Evolutionary conservation across 192 early-diverging fungal species (phyloP).

Genomic region (Umbelopsis isabellina): DNA sequence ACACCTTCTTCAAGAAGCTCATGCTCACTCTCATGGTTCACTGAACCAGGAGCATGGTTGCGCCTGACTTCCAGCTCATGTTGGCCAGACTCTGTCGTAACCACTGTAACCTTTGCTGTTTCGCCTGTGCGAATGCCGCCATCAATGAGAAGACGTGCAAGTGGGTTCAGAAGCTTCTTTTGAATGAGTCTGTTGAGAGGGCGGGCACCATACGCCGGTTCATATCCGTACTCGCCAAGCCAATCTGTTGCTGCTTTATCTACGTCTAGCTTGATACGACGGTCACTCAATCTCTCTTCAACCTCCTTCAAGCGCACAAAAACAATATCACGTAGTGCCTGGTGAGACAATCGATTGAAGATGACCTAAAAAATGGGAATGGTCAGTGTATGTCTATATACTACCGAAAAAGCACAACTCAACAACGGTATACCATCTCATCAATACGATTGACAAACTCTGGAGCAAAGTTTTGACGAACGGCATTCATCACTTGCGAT

Average conservation of each 20-base stretch:
- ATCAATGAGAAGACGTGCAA: conserved; percentile 67
- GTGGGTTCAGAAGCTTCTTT: conserved; percentile 58
- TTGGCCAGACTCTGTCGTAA: conserved; percentile 20
- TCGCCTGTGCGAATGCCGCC: conserved; percentile 63
- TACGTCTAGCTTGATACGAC: conserved; percentile 58
- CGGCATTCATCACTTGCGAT: conserved; percentile 79
- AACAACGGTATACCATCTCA: conserved; percentile 67
- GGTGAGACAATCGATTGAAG: conserved; percentile 72
- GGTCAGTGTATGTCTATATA: background rate
- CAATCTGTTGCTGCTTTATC: conserved; percentile 59
- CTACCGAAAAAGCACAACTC: background rate
- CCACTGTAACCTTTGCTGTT: conserved; percentile 48
- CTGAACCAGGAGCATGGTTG: conserved; percentile 29
- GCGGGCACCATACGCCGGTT: conserved; percentile 70
- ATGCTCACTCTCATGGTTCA: background rate
- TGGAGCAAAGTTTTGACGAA: conserved; percentile 80
- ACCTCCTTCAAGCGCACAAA: conserved; percentile 75
- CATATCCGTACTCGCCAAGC: conserved; percentile 67
- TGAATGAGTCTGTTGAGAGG: conserved; percentile 73
- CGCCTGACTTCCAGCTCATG: conserved; percentile 30
- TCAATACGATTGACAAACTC: conserved; percentile 98
- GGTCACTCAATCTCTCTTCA: conserved; percentile 57
- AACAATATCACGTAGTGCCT: conserved; percentile 72
- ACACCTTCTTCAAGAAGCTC: conserved; percentile 14
- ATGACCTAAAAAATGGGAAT: conserved; percentile 39